Percentiles rank a stretch among this genome's conserved stretches.
Evolutionary conservation across 306 rosid species (phyloP).

Genomic region (Vicia villosa): DNA sequence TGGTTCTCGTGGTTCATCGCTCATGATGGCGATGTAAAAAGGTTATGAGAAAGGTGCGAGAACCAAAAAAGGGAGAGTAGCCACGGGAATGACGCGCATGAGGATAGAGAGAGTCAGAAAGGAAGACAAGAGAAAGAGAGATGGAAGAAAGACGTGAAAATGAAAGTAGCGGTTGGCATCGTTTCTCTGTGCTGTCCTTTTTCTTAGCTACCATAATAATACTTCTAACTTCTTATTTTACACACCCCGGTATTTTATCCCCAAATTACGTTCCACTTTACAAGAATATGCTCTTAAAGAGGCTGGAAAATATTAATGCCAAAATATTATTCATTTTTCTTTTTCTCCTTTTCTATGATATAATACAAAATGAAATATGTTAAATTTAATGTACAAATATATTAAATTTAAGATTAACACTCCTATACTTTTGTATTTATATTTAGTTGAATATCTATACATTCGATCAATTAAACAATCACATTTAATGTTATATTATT

Average conservation of each 20-base stretch:
- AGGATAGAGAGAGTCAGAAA: neutral
- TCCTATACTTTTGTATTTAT: no score
- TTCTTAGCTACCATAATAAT: neutral
- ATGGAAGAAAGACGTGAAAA: slow-evolving; percentile 6
- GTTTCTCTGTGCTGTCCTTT: neutral
- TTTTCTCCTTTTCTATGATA: no score
- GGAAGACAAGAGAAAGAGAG: neutral
- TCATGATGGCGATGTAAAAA: slow-evolving; percentile 1
- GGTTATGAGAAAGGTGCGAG: neutral
- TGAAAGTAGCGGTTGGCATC: neutral
- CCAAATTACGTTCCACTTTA: neutral
- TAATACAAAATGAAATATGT: no score
- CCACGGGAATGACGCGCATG: neutral
- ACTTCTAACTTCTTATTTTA: neutral
- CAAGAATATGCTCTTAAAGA: no score
- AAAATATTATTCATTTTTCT: no score
- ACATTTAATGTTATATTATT: no score
- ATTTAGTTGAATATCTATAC: no score
- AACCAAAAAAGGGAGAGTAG: neutral
- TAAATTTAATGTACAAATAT: no score
- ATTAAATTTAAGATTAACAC: no score
- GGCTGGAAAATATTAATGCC: no score
- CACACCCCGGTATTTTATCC: slow-evolving; percentile 2
- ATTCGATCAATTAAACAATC: no score
- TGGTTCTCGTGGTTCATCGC: neutral